Conservation (phyloP, 352 stramenopile genomes). For the Saprolegnia diclina region DNA sequence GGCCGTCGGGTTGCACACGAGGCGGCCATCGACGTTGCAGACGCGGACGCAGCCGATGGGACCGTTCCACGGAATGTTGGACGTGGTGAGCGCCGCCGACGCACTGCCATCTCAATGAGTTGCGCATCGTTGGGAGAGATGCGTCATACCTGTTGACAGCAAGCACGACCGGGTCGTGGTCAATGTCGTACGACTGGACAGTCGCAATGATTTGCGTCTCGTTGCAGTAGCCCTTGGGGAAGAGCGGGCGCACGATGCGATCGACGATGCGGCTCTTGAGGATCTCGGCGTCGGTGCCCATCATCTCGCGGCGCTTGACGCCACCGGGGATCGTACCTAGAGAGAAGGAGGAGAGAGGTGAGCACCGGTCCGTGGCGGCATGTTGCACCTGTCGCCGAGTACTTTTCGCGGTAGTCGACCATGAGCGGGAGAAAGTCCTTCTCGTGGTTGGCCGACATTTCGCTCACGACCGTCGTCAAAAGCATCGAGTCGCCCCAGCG, state of each 20-base stretch:
- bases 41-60: constrained; percentile 88
- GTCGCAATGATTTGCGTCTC: constrained; percentile 94
- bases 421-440: constrained; percentile 88
- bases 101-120: constrained; percentile 34
- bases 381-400: constrained; percentile 52
- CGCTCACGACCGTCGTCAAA: constrained; percentile 79
- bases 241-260: constrained; percentile 91
- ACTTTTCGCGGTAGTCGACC: constrained; percentile 93
- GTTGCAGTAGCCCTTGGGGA: constrained; percentile 91
- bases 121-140: background rate
- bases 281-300: constrained; percentile 92
- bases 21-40: constrained; percentile 68
- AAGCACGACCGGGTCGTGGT: constrained; percentile 84
- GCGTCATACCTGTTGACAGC: constrained; percentile 57
- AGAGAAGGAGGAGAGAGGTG: background rate
- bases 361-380: background rate
- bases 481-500: constrained; percentile 80
- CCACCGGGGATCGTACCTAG: constrained; percentile 83
- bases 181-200: constrained; percentile 79
- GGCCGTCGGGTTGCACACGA: constrained; percentile 90
- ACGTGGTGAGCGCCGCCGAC: constrained; percentile 77
- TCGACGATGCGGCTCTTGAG: constrained; percentile 95
- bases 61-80: constrained; percentile 85
- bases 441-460: constrained; percentile 33
- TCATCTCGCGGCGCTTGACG: constrained; percentile 81